Evolutionary conservation across 2,329 filamentous ascomycete genomes (phyloP).

Genomic region (Dactylellina parvicollis): DNA sequence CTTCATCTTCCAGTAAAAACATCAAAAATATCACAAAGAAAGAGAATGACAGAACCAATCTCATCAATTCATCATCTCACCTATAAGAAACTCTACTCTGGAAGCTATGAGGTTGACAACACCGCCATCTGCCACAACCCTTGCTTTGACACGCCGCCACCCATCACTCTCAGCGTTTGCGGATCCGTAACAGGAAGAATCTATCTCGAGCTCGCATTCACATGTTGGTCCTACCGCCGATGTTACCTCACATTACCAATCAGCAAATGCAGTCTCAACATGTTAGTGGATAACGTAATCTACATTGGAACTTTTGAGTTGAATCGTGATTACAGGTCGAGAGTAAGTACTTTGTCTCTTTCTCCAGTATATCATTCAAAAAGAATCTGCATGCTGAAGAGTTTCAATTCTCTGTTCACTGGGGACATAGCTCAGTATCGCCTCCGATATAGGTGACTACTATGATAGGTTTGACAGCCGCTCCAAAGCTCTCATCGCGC

Average conservation of each 20-base stretch:
- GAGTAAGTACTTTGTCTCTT: conserved; percentile 9
- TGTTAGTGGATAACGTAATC: conserved; percentile 1
- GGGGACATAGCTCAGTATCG: no score
- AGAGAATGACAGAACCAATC: no score
- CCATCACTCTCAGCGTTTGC: conserved; percentile 7
- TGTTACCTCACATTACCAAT: conserved; percentile 16
- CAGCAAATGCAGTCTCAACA: conserved; percentile 1
- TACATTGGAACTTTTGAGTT: conserved; percentile 12
- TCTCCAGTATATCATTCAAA: no score
- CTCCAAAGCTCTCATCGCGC: no score
- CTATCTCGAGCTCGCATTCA: conserved; percentile 21
- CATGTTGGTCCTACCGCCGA: conserved; percentile 6
- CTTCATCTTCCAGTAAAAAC: not conserved
- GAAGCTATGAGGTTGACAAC: conserved; percentile 13
- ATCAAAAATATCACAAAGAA: not conserved
- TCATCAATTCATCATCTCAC: not conserved
- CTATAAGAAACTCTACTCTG: conserved; percentile 16
- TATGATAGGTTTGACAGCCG: no score
- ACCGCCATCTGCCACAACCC: conserved; percentile 8
- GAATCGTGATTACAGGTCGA: not conserved
- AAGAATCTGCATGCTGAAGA: no score
- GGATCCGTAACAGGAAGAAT: not conserved
- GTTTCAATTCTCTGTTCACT: no score
- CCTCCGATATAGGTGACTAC: no score
- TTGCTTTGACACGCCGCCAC: not conserved